Evolutionary conservation across 345 rosid genomes (phyloP), one percentile per base, ranked within the genome.

Genomic region (Citrus cavaleriei): DNA sequence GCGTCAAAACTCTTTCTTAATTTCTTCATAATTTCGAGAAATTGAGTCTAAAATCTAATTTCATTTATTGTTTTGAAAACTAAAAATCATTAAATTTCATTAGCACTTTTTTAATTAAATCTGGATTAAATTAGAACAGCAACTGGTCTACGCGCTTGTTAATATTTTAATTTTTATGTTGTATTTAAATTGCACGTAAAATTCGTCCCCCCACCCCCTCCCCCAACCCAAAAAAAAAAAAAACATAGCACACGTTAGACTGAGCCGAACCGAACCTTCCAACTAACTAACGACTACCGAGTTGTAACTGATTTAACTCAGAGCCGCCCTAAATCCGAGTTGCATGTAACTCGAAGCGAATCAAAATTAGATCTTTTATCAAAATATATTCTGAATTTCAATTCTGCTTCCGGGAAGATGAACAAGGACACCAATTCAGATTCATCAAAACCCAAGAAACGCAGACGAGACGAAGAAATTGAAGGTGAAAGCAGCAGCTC

Each of bases 381-480:
- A 3, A 5, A 4, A 51, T 3, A 51, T 2, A 4, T 30, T 16
- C 38, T 64, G 68, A 40, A 49, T 70, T 46, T 46, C 13, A 18
- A 16, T 70, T 22, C 24, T 8, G 37, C n/a, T 7, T 10, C 51
- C 38, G 9, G 38, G 72, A 46, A 30, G 35, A 74, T 76, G 76
- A 60, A 51, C 25, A 69, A 14, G 70, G 54, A 59, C 40, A 69
- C 6, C 37, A 40, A 8, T 28, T 69, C 76, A 38, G 38, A 78
- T 51, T 69, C 70, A 34, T 75, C 85, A 32, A 49, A 74, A 70
- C 24, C 68, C 35, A 79, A 78, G 77, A 84, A 84, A 70, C 86
- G 85, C 69, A 87, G 79, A 70, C 83, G 88, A 64, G 86, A 77
- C 72, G 74, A 82, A 10, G 85, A 72, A 2, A 77, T 61, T 10